Base-by-base conservation (phyloP, 257 asterid genomes). In the Nicotiana undulata region DNA sequence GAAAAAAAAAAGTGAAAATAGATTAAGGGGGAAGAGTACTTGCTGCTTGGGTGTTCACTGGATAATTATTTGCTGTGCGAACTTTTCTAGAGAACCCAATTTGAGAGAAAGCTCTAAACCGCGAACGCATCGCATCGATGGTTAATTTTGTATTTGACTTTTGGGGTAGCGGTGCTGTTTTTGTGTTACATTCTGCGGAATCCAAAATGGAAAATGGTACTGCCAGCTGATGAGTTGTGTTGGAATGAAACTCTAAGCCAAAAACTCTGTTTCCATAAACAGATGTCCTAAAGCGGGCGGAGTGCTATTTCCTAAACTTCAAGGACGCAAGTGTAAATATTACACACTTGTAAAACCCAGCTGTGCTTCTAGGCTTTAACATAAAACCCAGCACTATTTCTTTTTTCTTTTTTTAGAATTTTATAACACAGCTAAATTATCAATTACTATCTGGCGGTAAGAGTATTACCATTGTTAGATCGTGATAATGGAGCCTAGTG, bases 11-110 rank as follows among this genome's bases (percentile, higher is more conserved):
- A 15, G 32, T 28, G 63, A 6, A 40, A 4, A 72, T 4, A 84
- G 4, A 59, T 34, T 53, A 40, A 68, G 80, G 77, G 53, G 46
- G 46, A 66, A 74, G 20, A 46, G 63, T 84, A 91, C 96, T 93
- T 24, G 82, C 18, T 58, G 80, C 24, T 16, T 59, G 86, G 53
- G 81, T 31, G 85, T 49, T 67, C 77, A 75, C 12, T 18, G 89
- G 86, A 52, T 26, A 75, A 79, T 66, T 81, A 65, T 80, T 80
- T 22, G 66, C 28, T 55, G 75, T 26, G 78, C 18, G 34, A 28
- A 29, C 75, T 61, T 85, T 75, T 81, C 80, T 58, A 66, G 83
- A 81, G 53, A 80, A 59, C 52, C 76, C 81, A 76, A 76, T 65
- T 40, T 52, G 84, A 5, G 86, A 83, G 74, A 81, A 82, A 79